These are phyloP conservation scores for Diaporthe capsici DNA, from an alignment of 2,329 filamentous ascomycete genomes.

Conservation along the genomic window DNA sequence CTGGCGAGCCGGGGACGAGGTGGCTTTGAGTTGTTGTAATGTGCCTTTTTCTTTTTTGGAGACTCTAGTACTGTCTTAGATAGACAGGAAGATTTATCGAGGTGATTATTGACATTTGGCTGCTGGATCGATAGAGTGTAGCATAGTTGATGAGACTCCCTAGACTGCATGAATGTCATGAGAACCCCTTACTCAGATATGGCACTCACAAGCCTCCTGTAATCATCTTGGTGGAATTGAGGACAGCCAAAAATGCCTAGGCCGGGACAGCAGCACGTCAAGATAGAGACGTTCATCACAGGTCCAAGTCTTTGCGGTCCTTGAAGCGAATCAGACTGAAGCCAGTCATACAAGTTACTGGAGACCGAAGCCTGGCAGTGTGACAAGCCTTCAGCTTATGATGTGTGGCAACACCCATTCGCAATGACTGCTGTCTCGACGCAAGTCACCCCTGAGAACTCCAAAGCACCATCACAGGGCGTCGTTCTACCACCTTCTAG, in stretches of 20 bases:
- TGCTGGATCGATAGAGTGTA: neutral
- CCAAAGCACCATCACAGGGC: neutral
- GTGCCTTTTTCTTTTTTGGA: neutral
- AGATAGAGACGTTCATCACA: neutral
- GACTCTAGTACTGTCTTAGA: constrained; percentile 16
- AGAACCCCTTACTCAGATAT: neutral
- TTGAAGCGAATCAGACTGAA: neutral
- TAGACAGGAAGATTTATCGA: constrained; percentile 7
- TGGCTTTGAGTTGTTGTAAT: constrained; percentile 8
- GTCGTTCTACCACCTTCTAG: too few species aligned
- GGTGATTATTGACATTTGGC: neutral
- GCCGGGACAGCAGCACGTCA: neutral
- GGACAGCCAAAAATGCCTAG: neutral
- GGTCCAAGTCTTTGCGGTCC: too few species aligned
- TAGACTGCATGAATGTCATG: neutral
- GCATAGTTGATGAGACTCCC: neutral
- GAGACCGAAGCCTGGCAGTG: neutral
- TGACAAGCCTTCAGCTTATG: neutral
- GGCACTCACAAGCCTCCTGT: neutral
- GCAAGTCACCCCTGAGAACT: neutral
- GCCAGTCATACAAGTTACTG: neutral
- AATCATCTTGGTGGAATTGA: neutral
- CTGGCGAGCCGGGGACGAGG: neutral
- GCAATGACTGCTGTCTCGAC: neutral
- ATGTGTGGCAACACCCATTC: accelerated